These are phyloP conservation scores for Irpex sp. DNA, from an alignment of 1,284 basidiomycete species.

Conservation along the genomic window DNA sequence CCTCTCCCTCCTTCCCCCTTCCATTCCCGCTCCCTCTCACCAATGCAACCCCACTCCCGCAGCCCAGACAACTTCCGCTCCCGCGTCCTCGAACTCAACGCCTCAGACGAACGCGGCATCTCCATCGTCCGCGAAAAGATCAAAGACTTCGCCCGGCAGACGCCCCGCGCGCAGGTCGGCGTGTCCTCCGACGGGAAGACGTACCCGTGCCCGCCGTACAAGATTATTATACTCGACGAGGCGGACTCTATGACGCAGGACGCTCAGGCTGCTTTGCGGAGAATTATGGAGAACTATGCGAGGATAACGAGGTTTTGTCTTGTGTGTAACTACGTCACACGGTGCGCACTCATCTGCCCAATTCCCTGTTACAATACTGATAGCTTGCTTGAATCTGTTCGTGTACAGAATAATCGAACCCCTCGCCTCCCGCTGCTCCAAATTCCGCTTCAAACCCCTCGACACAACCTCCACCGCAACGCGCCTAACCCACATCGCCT, in stretches of 20 bases:
- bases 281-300: constrained; percentile 99
- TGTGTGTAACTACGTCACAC: constrained; percentile 98
- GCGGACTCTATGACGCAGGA: constrained; percentile 99
- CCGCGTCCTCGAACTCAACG: constrained; percentile 96
- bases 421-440: constrained; percentile 96
- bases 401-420: constrained; percentile 99
- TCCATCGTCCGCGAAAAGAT: constrained; percentile 96
- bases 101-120: constrained; percentile 98
- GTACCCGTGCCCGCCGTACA: constrained; percentile 97
- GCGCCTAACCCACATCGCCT: constrained; percentile 80
- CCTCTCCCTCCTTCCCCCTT: too few species aligned
- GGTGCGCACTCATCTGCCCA: constrained; percentile 44
- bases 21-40: too few species aligned
- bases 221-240: constrained; percentile 98
- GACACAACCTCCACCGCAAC: constrained; percentile 72
- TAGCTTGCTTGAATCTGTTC: too few species aligned
- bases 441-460: constrained; percentile 96
- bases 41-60: not conserved
- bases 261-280: constrained; percentile 89
- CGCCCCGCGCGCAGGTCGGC: constrained; percentile 68
- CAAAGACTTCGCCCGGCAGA: constrained; percentile 96
- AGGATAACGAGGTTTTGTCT: constrained; percentile 97
- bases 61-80: constrained; percentile 93
- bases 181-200: constrained; percentile 73
- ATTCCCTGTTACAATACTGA: too few species aligned